phyloP scores from a whole-genome alignment of 805 yeast species.

The Candida gorgasii region DNA sequence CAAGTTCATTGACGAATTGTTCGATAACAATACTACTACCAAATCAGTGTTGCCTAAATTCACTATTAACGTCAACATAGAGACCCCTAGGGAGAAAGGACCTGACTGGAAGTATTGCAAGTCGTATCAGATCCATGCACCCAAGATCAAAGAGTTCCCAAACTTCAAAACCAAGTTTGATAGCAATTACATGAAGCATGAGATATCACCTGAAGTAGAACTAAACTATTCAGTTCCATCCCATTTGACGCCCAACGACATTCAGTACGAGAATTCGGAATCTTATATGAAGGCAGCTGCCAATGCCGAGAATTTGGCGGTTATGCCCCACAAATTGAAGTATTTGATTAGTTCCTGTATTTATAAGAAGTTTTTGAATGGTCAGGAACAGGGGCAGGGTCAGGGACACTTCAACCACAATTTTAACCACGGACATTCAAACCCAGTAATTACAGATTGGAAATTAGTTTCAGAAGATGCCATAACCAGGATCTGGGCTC shows the following conservation, averaged over 20 bases:
- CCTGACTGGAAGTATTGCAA: conserved; percentile 53
- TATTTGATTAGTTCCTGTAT: conserved; percentile 59
- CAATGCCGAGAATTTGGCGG: conserved; percentile 32
- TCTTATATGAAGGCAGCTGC: conserved; percentile 26
- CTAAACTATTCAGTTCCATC: neutral
- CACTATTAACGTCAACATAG: conserved; percentile 21
- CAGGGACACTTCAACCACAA: too few relatives aligned
- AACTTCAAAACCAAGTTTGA: conserved; percentile 40
- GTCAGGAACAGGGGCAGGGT: neutral
- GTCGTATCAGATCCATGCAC: conserved; percentile 46
- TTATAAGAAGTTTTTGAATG: conserved; percentile 49
- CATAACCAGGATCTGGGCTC: conserved; percentile 53
- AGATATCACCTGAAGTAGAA: neutral
- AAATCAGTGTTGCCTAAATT: conserved; percentile 9
- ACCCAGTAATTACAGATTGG: conserved; percentile 47
- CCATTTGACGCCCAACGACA: conserved; percentile 20
- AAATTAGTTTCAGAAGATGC: conserved; percentile 62
- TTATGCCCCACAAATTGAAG: conserved; percentile 54
- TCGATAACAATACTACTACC: conserved; percentile 21
- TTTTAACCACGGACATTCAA: conserved; percentile 21
- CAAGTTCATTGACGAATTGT: conserved; percentile 53
- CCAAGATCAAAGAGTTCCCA: conserved; percentile 52
- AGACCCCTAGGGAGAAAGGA: conserved; percentile 45
- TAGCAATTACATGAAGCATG: conserved; percentile 19
- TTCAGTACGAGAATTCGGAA: conserved; percentile 29